phyloP scores from a whole-genome alignment of 169 alveolate genomes.

The Cryptosporidium muris region DNA sequence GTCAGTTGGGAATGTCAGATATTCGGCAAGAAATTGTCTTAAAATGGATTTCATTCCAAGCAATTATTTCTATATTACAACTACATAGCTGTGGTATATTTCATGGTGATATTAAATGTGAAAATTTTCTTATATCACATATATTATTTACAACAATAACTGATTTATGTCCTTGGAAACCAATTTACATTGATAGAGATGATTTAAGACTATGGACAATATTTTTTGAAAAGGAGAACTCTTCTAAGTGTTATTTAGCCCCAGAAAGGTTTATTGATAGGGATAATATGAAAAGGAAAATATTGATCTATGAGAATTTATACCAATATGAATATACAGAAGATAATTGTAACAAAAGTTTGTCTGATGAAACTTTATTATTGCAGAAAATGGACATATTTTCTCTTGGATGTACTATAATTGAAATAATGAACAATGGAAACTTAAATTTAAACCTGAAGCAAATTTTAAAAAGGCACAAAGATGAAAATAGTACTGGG shows the following conservation, averaged over 20 bases:
- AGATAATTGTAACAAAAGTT: not conserved
- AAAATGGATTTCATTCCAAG: conserved; percentile 69
- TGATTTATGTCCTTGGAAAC: conserved; percentile 72
- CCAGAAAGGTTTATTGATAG: conserved; percentile 46
- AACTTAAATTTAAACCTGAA: conserved; percentile 12
- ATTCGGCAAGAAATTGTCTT: not conserved
- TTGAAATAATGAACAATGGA: conserved; percentile 39
- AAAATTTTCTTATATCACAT: conserved; percentile 72
- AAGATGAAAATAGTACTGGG: not conserved
- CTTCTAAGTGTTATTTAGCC: conserved; percentile 11
- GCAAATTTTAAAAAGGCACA: conserved; percentile 19
- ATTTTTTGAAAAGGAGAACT: conserved; percentile 39
- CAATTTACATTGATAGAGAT: conserved; percentile 39
- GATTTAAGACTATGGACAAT: conserved; percentile 48
- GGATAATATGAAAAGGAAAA: not conserved
- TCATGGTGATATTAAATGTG: conserved; percentile 76
- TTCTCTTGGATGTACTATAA: conserved; percentile 37
- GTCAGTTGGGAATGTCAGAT: not conserved
- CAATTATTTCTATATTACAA: conserved; percentile 68
- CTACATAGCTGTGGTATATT: conserved; percentile 73
- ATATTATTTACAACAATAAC: conserved; percentile 71
- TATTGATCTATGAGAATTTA: no score
- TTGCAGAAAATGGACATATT: conserved; percentile 48
- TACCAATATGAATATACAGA: no score
- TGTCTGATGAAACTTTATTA: not conserved